Conservation (phyloP, 805 yeast genomes). For the Saccharomycopsis olivae region DNA sequence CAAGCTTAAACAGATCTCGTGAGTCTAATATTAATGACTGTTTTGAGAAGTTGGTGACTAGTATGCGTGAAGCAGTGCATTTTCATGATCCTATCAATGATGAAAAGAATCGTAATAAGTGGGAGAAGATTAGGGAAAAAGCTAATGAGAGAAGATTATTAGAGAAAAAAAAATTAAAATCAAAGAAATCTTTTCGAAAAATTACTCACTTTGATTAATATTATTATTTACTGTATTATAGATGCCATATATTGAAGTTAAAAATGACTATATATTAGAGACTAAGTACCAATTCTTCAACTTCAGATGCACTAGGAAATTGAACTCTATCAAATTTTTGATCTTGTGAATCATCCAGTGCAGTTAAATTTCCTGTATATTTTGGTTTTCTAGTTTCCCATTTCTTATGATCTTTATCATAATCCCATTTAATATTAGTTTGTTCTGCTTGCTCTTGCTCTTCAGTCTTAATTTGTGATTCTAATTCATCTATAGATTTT, state of each 20-base stretch:
- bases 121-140: constrained; percentile 32
- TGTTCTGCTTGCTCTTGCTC: constrained; percentile 27
- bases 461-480: constrained; percentile 27
- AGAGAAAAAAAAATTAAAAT: constrained; percentile 25
- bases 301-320: neutral
- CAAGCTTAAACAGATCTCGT: constrained; percentile 50
- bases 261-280: too few species aligned
- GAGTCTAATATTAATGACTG: constrained; percentile 49
- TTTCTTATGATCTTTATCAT: constrained; percentile 38
- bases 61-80: constrained; percentile 35
- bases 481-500: constrained; percentile 26
- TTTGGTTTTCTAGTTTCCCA: constrained; percentile 33
- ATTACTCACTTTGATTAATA: neutral
- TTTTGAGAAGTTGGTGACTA: constrained; percentile 43
- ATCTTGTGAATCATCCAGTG: neutral
- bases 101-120: constrained; percentile 36
- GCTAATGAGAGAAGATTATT: constrained; percentile 28
- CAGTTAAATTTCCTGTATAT: constrained; percentile 1
- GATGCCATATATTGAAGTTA: too few species aligned
- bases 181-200: constrained; percentile 24
- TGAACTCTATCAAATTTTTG: constrained; percentile 4
- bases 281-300: constrained; percentile 8
- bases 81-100: constrained; percentile 37
- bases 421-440: constrained; percentile 46
- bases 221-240: too few species aligned